Base-by-base conservation (phyloP, 202 grass and related monocot genomes). In the Cymbopogon flexuosus region DNA sequence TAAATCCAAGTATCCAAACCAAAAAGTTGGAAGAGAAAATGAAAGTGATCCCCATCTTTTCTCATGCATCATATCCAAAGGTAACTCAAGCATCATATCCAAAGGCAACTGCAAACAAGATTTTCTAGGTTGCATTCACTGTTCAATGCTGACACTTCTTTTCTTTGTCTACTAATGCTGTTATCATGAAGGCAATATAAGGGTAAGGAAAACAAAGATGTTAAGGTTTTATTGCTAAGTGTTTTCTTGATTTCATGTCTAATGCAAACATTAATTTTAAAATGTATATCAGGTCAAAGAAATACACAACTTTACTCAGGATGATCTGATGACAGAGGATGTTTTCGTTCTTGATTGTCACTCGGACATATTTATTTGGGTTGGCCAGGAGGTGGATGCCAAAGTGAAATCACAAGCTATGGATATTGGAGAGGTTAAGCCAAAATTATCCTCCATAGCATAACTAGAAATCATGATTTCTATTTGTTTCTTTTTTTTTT, bases 1-100 rank as follows among this genome's bases (percentile, higher is more conserved):
- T 46, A 93, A 93, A 99, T 74, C 85, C 74, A 91, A 96, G 85
- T 96, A 99, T 71, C 82, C 87, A 0, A 96, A 90, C 90, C 78
- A 99, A 65, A 99, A 99, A 75, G 78, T 96, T 52, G 86, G 21
- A 79, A 93, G 79, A 87, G 90, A 95, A 58, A 70, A 84, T 51
- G 96, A 99, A 93, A 88, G 92, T 47, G 92, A 99, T 37, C 90
- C 96, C 29, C 92, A 73, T 84, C 87, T 99, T 72, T 99, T 96
- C 62, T 90, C 92, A 58, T 99, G 92, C 77, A 87, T 85, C 65
- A 73, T 96, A 35, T 69, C 74, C 29, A 90, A 96, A 96, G 96
- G 96, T 99, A 93, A 36, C 74, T 29, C 27, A 27, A 54, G 2
- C 77, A 87, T 85, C 65, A 73, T 96, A 35, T 69, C 70, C 29